A percentile compares a stretch with the other conserved stretches of the same genome.
phyloP scores from a whole-genome alignment of 768 basidiomycete genomes.

The Inosperma sp. region DNA sequence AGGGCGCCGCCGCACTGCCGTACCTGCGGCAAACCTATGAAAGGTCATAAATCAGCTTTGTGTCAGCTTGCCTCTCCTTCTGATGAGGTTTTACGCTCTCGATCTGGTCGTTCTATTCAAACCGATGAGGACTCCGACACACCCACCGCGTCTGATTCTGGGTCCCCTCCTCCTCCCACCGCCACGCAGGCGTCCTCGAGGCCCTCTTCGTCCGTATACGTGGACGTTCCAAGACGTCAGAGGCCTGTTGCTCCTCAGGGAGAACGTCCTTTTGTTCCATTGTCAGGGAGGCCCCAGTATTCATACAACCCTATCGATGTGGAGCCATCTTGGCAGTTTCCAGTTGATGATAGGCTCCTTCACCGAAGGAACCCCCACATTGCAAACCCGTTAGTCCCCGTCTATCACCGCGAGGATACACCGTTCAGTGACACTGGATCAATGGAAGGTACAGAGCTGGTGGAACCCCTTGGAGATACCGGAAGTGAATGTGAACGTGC shows the following conservation, averaged over 20 bases:
- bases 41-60: slow-evolving; percentile 9
- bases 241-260: background rate
- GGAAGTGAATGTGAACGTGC: background rate
- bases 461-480: background rate
- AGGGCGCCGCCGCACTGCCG: slow-evolving; percentile 13
- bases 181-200: no score
- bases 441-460: slow-evolving; percentile 7
- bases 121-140: background rate
- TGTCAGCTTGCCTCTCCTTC: slow-evolving; percentile 5
- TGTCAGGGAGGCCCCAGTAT: background rate
- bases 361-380: slow-evolving; percentile 14
- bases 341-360: slow-evolving; percentile 9
- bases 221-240: background rate
- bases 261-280: background rate
- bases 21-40: slow-evolving; percentile 16
- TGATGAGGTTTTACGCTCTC: background rate
- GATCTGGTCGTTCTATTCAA: slow-evolving; percentile 4
- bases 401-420: background rate
- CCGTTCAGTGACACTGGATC: slow-evolving; percentile 4
- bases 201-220: no score
- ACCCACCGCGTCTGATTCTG: background rate
- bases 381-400: background rate
- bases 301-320: background rate
- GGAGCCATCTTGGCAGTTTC: slow-evolving; percentile 10
- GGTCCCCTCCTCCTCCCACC: background rate